phyloP scores from a whole-genome alignment of 2,329 filamentous ascomycete genomes.

The Dactylellina leptospora region DNA sequence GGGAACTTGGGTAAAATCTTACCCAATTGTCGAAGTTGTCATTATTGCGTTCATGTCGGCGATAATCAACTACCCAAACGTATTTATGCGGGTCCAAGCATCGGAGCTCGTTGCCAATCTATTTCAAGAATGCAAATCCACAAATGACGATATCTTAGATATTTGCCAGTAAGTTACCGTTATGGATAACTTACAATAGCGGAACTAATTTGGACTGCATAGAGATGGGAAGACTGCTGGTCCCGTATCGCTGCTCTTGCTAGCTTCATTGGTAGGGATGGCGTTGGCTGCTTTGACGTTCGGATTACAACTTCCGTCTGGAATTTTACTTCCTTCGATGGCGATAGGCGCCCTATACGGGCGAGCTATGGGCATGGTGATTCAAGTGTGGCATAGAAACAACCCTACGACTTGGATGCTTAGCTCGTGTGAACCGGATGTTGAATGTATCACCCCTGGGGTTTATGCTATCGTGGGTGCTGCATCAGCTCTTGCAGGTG shows the following conservation, averaged over 20 bases:
- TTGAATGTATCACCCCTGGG: conserved; percentile 88
- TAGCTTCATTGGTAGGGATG: conserved; percentile 84
- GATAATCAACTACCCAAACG: conserved; percentile 91
- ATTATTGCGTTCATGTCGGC: conserved; percentile 83
- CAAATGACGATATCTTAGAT: conserved; percentile 84
- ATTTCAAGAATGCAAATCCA: conserved; percentile 86
- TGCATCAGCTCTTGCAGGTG: conserved; percentile 89
- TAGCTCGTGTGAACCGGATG: conserved; percentile 80
- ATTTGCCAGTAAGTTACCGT: conserved; percentile 72
- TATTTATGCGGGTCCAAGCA: conserved; percentile 92
- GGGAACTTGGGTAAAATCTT: conserved; percentile 70
- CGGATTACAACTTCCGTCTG: conserved; percentile 90
- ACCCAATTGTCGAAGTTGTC: conserved; percentile 80
- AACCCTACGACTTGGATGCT: conserved; percentile 82
- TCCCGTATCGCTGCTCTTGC: conserved; percentile 81
- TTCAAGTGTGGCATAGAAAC: conserved; percentile 85
- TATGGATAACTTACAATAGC: background rate
- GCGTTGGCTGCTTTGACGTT: conserved; percentile 88
- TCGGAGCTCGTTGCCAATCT: conserved; percentile 90
- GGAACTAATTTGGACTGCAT: background rate
- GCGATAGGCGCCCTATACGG: conserved; percentile 91
- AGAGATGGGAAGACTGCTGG: conserved; percentile 68
- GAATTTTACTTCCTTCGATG: conserved; percentile 95
- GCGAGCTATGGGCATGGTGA: conserved; percentile 84
- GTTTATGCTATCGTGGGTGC: conserved; percentile 97